These are phyloP conservation scores for Xylariaceae sp. DNA, from an alignment of 2,329 filamentous ascomycete species.

Conservation along the genomic window DNA sequence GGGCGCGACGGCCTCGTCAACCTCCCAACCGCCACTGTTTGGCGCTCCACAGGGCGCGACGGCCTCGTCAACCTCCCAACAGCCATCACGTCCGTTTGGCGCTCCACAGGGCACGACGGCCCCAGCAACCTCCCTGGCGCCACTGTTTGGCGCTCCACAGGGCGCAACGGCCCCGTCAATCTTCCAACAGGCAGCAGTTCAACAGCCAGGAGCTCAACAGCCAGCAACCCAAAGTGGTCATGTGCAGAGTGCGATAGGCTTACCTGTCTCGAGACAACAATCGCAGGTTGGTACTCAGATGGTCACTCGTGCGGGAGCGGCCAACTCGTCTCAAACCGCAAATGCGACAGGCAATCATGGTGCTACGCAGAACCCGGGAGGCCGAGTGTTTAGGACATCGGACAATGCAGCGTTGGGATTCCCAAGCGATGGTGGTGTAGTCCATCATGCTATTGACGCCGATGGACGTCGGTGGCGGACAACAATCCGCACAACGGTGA, in stretches of 20 bases:
- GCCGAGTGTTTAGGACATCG: constrained; percentile 25
- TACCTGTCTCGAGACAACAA: constrained; percentile 23
- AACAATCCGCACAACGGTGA: constrained; percentile 38
- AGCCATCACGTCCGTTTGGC: too few relatives aligned
- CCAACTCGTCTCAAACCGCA: constrained; percentile 40
- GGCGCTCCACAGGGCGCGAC: too few relatives aligned
- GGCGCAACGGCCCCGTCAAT: too few relatives aligned
- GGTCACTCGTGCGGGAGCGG: constrained; percentile 15
- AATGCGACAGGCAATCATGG: constrained; percentile 35
- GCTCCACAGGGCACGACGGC: too few relatives aligned
- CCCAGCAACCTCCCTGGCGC: too few relatives aligned
- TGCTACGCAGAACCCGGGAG: constrained; percentile 36
- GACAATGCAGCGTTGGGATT: constrained; percentile 31
- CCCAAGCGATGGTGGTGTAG: constrained; percentile 38
- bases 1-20: too few relatives aligned
- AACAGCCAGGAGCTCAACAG: constrained; percentile 18
- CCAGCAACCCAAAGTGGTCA: not conserved
- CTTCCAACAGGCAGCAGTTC: too few relatives aligned
- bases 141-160: too few relatives aligned
- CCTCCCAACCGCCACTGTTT: too few relatives aligned
- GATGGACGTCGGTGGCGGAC: constrained; percentile 49
- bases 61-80: too few relatives aligned
- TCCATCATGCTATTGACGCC: constrained; percentile 45
- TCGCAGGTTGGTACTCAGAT: constrained; percentile 14
- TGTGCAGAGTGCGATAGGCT: constrained; percentile 9